phyloP scores from a whole-genome alignment of 2,329 filamentous ascomycete species.

The Nothopassalora personata region DNA sequence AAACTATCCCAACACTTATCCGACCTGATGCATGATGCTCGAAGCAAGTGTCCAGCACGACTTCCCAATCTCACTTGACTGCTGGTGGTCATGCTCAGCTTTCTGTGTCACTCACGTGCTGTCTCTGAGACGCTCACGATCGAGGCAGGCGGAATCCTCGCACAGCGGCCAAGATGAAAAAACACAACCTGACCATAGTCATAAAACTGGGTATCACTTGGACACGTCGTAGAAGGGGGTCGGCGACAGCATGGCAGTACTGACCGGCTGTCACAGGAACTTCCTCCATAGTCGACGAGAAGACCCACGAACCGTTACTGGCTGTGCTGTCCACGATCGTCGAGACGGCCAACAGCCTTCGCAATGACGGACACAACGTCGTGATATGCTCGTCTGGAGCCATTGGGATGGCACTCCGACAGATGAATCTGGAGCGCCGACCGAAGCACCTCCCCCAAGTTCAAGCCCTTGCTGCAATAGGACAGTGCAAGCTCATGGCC shows the following conservation, averaged over 20 bases:
- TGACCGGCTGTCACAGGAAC: constrained; percentile 58
- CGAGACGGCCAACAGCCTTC: constrained; percentile 81
- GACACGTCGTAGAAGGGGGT: constrained; percentile 7
- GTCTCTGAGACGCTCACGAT: not conserved
- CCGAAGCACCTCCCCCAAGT: constrained; percentile 87
- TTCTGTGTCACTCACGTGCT: not conserved
- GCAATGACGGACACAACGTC: constrained; percentile 86
- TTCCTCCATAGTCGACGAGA: constrained; percentile 97
- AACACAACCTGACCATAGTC: constrained; percentile 67
- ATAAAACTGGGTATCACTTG: constrained; percentile 70
- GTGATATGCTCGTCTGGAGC: constrained; percentile 96
- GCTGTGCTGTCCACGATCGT: constrained; percentile 89
- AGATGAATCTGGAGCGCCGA: constrained; percentile 81
- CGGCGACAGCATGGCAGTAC: constrained; percentile 8
- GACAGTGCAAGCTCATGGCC: constrained; percentile 89
- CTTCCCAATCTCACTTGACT: not conserved
- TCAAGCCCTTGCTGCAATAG: constrained; percentile 91
- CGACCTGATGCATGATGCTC: not conserved
- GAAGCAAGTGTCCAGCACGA: not conserved
- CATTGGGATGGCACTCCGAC: constrained; percentile 84
- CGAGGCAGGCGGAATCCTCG: not conserved
- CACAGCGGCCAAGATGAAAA: constrained; percentile 53
- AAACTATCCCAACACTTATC: too few species aligned
- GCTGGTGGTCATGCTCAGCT: not conserved
- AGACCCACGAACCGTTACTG: constrained; percentile 85